Conservation (phyloP, 805 yeast species). For the Zygoascus biomembranicola region DNA sequence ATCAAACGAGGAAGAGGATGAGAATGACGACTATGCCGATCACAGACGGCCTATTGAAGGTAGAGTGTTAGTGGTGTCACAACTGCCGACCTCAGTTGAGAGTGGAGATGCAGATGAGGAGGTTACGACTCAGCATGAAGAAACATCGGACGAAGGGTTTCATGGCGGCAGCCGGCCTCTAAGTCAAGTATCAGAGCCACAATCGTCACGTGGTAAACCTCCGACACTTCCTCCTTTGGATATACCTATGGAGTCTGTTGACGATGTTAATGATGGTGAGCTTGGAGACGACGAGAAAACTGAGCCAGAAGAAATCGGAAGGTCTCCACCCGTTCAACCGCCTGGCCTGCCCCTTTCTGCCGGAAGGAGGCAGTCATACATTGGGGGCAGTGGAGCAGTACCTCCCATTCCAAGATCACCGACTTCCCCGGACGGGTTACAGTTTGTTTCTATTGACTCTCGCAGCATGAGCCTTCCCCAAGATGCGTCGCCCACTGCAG, state of each 20-base stretch:
- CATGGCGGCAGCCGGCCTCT: background rate
- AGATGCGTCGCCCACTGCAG: background rate
- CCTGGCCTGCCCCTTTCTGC: background rate
- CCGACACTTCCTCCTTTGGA: background rate
- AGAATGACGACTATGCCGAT: conserved; percentile 1
- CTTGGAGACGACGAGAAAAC: conserved; percentile 24
- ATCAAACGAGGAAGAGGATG: conserved; percentile 2
- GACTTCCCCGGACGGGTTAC: background rate
- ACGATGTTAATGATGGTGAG: conserved; percentile 16
- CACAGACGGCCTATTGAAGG: background rate
- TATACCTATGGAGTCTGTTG: background rate
- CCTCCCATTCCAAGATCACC: conserved; percentile 18
- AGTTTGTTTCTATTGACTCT: background rate
- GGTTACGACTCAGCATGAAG: background rate
- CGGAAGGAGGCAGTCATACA: conserved; percentile 9
- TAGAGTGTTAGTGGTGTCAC: background rate
- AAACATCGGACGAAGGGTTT: background rate
- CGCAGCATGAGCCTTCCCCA: background rate
- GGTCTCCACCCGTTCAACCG: conserved; percentile 1
- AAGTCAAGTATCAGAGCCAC: background rate
- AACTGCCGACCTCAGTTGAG: background rate
- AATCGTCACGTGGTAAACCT: background rate
- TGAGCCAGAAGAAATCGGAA: conserved; percentile 18
- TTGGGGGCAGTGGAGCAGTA: conserved; percentile 14
- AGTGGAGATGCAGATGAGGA: conserved; percentile 3